Conservation (phyloP, 2,329 filamentous ascomycete genomes). For the Grosmannia clavigera region DNA sequence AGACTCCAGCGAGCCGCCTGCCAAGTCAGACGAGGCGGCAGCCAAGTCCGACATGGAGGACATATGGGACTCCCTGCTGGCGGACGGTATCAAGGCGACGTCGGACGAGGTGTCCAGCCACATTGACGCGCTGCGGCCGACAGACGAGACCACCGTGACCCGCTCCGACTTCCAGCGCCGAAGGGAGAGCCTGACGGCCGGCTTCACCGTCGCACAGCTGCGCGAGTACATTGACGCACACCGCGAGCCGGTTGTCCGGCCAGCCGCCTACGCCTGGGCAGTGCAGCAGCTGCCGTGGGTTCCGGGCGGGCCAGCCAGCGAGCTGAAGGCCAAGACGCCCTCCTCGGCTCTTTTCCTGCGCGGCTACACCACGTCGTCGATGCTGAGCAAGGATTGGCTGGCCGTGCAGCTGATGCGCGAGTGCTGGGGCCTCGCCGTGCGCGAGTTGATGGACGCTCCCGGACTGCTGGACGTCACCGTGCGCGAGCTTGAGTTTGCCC, state of each 20-base stretch:
- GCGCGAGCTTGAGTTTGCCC: conserved; percentile 26
- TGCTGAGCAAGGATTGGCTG: conserved; percentile 26
- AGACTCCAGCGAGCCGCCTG: background rate
- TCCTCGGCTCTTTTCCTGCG: conserved; percentile 1
- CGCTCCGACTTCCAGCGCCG: conserved; percentile 29
- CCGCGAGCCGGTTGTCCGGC: background rate
- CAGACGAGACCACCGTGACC: conserved; percentile 23
- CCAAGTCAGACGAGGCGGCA: background rate
- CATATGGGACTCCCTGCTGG: background rate
- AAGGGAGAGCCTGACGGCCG: conserved; percentile 24
- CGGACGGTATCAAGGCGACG: conserved; percentile 11
- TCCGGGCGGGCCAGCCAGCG: background rate
- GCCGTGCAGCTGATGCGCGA: conserved; percentile 31
- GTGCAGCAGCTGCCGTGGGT: background rate
- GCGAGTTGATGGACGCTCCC: conserved; percentile 29
- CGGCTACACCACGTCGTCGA: conserved; percentile 6
- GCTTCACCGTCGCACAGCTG: conserved; percentile 37
- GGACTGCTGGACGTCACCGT: conserved; percentile 30
- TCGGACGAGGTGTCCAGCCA: conserved; percentile 28
- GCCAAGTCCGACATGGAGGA: background rate
- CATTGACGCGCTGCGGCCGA: conserved; percentile 36
- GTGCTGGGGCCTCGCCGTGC: conserved; percentile 37
- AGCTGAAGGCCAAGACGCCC: background rate
- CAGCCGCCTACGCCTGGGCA: conserved; percentile 25
- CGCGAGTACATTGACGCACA: conserved; percentile 24